Evolutionary conservation across 1,284 basidiomycete genomes (phyloP).

Genomic region (Sanghuangporus sanghuang): DNA sequence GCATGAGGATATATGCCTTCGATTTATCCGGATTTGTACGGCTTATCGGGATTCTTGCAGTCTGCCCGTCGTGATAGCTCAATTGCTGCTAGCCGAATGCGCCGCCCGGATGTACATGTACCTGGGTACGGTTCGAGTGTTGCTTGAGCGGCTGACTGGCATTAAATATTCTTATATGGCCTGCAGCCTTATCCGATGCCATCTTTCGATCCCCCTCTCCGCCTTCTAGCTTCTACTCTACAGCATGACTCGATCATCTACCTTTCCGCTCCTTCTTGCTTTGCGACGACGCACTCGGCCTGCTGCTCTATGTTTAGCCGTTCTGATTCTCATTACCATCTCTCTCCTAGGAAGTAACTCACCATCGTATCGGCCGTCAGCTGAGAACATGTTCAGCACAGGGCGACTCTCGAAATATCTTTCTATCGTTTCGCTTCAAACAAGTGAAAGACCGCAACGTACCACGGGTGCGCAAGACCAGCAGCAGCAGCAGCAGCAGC

Average conservation of each 20-base stretch:
- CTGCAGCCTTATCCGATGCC: background rate
- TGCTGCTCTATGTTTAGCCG: background rate
- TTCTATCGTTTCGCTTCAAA: constrained; percentile 3
- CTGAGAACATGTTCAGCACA: background rate
- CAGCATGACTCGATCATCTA: background rate
- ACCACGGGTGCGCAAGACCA: background rate
- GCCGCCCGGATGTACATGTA: background rate
- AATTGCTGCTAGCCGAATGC: background rate
- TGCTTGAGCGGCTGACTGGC: background rate
- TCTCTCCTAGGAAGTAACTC: background rate
- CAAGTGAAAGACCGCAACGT: background rate
- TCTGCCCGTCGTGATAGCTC: background rate
- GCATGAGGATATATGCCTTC: background rate
- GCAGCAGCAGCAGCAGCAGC: background rate
- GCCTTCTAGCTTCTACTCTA: background rate
- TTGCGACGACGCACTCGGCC: constrained; percentile 10
- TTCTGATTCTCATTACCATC: constrained; percentile 4
- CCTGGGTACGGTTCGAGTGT: background rate
- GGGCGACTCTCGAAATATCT: constrained; percentile 8
- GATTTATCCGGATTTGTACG: too few species aligned
- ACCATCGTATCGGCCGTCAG: background rate
- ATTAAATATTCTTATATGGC: background rate
- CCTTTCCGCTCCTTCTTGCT: background rate
- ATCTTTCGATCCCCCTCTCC: background rate
- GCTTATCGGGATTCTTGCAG: too few species aligned